Base-by-base conservation (phyloP, 2,329 filamentous ascomycete genomes). In the Colletotrichum salicis region DNA sequence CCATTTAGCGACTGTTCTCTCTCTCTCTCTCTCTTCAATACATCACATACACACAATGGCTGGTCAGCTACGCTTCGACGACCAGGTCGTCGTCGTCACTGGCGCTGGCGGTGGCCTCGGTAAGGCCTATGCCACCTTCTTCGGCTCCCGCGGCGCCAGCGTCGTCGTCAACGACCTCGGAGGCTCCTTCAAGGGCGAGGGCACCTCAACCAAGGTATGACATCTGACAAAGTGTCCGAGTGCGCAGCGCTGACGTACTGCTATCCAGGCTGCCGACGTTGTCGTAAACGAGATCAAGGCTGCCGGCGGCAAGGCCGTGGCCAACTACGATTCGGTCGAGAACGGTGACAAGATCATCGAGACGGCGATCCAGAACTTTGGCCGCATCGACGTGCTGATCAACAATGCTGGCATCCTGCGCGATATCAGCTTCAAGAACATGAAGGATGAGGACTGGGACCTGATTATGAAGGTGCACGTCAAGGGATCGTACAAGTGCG, bases 371-470 rank as follows among this genome's bases (percentile, higher is more conserved):
- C 86, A 94, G 82, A 87, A 86, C 67, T 96, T 92, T 80, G 94
- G 96, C 76, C 94, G 96, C 78, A 90, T 99, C 83, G 96, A 99
- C 82, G 87, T 99, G 75, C 91, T 99, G 78, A 92, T 99, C 85
- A 99, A 99, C 89, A 99, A 98, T 81, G 96, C 96, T 73, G 96
- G 96, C 79, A 98, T 98, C 80, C 88, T 97, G 72, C 93, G 96
- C 73, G 95, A 98, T 85, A 83, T 98, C 80, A 96, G 94, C 88
- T 98, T 99, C 87, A 97, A 97, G 90, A 98, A 98, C 86, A 97
- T 98, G 90, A 96, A 93, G 83, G 96, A 99, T 82, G 85, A 93
- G 80, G 96, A 99, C 83, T 99, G 96, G 96, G 96, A 99, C 81
- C 86, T 98, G 76, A 93, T 98, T 81, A 94, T 96, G 84, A 92